Percentiles rank a stretch among this genome's conserved stretches.
phyloP scores from a whole-genome alignment of 2,329 filamentous ascomycete species.

The Zelopaecilomyces penicillatus region DNA sequence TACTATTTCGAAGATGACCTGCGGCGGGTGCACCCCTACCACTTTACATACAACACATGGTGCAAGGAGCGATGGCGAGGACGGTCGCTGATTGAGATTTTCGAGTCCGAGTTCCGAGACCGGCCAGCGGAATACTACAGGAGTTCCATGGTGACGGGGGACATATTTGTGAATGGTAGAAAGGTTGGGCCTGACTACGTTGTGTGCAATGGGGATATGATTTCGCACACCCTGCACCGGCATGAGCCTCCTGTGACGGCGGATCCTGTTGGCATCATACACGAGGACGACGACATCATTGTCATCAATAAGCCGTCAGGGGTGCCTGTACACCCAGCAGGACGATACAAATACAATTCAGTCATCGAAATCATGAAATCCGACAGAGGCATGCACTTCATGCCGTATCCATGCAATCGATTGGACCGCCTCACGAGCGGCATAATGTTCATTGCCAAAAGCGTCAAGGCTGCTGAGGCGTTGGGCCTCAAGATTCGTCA shows the following conservation, averaged over 20 bases:
- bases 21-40: slow-evolving; percentile 76
- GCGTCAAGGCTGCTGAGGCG: slow-evolving; percentile 66
- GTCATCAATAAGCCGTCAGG: slow-evolving; percentile 96
- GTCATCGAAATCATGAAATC: slow-evolving; percentile 88
- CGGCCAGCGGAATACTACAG: slow-evolving; percentile 79
- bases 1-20: slow-evolving; percentile 81
- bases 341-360: slow-evolving; percentile 92
- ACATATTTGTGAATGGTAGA: slow-evolving; percentile 73
- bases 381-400: slow-evolving; percentile 51
- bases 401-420: slow-evolving; percentile 73
- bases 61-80: slow-evolving; percentile 92
- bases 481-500: slow-evolving; percentile 69
- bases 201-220: slow-evolving; percentile 80
- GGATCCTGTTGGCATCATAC: slow-evolving; percentile 69
- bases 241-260: slow-evolving; percentile 91
- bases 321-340: slow-evolving; percentile 89
- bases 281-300: slow-evolving; percentile 88
- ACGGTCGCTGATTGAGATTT: slow-evolving; percentile 74
- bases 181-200: slow-evolving; percentile 57
- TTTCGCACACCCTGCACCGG: slow-evolving; percentile 88
- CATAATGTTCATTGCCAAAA: slow-evolving; percentile 96
- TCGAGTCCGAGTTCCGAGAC: slow-evolving; percentile 86
- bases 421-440: slow-evolving; percentile 89
- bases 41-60: slow-evolving; percentile 90
- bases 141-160: slow-evolving; percentile 70